phyloP scores from a whole-genome alignment of 2,329 filamentous ascomycete genomes.

The Claviceps paspali region DNA sequence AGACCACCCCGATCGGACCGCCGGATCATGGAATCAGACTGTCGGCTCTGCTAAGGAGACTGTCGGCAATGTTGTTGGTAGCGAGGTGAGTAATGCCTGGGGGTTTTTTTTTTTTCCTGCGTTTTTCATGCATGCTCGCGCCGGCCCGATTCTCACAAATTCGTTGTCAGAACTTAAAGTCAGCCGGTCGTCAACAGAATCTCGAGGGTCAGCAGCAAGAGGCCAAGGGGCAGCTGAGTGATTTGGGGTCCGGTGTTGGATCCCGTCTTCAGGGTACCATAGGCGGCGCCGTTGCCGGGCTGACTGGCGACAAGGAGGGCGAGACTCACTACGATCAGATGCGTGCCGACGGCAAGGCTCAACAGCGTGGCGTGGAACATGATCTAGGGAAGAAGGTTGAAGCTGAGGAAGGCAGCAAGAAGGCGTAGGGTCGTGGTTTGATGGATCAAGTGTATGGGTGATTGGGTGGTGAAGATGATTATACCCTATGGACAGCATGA shows the following conservation, averaged over 20 bases:
- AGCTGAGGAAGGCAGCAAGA: constrained; percentile 14
- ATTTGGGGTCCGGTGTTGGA: constrained; percentile 50
- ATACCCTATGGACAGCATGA: constrained; percentile 6
- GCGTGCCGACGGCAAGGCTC: constrained; percentile 72
- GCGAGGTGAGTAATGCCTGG: constrained; percentile 34
- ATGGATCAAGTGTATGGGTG: background rate
- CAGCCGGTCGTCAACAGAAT: constrained; percentile 63
- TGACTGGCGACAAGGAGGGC: constrained; percentile 54
- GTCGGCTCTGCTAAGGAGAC: constrained; percentile 74
- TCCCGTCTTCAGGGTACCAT: constrained; percentile 57
- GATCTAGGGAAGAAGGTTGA: constrained; percentile 63
- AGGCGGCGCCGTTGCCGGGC: constrained; percentile 52
- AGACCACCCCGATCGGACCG: constrained; percentile 56
- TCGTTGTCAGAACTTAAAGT: constrained; percentile 44
- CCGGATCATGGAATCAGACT: constrained; percentile 77
- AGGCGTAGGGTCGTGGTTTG: background rate
- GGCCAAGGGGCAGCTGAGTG: constrained; percentile 64
- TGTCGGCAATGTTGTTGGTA: constrained; percentile 59
- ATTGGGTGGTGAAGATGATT: constrained; percentile 2
- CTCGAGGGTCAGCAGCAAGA: constrained; percentile 66
- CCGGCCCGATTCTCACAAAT: constrained; percentile 4
- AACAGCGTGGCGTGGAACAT: constrained; percentile 67
- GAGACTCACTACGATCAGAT: constrained; percentile 50
- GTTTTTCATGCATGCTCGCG: background rate
- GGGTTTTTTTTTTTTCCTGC: too few relatives aligned